Evolutionary conservation across 352 stramenopile genomes (phyloP).

Genomic region (Phytophthora boehmeriae): DNA sequence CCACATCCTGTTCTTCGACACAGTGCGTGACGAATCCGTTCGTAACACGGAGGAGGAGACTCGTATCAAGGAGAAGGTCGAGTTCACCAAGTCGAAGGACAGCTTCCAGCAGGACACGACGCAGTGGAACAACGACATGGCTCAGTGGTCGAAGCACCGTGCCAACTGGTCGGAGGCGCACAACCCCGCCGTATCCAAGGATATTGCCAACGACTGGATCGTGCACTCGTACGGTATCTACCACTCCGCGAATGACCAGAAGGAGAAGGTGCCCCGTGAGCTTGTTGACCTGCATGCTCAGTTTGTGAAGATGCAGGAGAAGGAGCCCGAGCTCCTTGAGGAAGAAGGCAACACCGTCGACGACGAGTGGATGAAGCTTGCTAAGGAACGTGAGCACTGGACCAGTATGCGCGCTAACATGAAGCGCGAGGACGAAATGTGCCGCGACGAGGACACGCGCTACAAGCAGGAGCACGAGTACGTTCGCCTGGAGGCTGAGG

Average conservation of each 20-base stretch:
- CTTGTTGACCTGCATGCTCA: slow-evolving; percentile 74
- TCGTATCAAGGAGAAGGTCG: slow-evolving; percentile 85
- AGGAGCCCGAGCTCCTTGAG: slow-evolving; percentile 77
- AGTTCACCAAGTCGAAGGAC: slow-evolving; percentile 91
- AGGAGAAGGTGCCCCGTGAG: slow-evolving; percentile 70
- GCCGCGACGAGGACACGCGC: slow-evolving; percentile 78
- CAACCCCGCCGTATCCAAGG: slow-evolving; percentile 87
- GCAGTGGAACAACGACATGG: slow-evolving; percentile 91
- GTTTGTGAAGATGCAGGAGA: slow-evolving; percentile 87
- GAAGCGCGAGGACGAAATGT: slow-evolving; percentile 91
- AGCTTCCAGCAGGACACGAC: slow-evolving; percentile 87
- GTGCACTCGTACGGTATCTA: slow-evolving; percentile 88
- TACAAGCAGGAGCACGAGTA: slow-evolving; percentile 90
- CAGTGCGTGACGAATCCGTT: slow-evolving; percentile 69
- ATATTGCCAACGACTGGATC: slow-evolving; percentile 89
- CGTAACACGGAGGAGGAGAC: slow-evolving; percentile 83
- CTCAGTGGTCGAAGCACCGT: slow-evolving; percentile 86
- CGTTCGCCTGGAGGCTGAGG: slow-evolving; percentile 71
- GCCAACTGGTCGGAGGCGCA: slow-evolving; percentile 88
- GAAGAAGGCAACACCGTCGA: slow-evolving; percentile 84
- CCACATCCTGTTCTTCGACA: slow-evolving; percentile 88
- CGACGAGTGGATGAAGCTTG: slow-evolving; percentile 90
- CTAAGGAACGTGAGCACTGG: slow-evolving; percentile 90
- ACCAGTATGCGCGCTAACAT: slow-evolving; percentile 88
- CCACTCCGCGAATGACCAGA: slow-evolving; percentile 55